These are phyloP conservation scores for Mortierella sp. DNA, from an alignment of 371 early-diverging fungal genomes.

Conservation along the genomic window DNA sequence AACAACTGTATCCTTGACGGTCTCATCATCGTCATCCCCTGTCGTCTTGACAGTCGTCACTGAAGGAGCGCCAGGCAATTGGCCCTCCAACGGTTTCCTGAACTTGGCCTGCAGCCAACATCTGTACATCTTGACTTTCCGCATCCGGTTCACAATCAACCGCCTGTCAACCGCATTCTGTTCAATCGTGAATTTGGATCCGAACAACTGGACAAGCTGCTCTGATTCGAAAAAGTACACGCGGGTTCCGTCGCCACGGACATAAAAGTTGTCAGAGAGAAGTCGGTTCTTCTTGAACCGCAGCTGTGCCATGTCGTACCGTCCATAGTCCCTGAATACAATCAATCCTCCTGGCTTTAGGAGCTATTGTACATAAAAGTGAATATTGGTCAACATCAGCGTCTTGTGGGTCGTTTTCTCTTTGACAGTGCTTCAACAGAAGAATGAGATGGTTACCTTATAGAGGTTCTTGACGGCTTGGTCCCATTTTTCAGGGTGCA, in stretches of 20 bases:
- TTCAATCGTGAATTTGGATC: constrained; percentile 72
- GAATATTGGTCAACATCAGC: too few relatives aligned
- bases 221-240: constrained; percentile 75
- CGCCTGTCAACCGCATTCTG: constrained; percentile 95
- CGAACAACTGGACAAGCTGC: constrained; percentile 69
- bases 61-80: constrained; percentile 36
- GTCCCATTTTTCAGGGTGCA: constrained; percentile 86
- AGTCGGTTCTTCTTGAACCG: constrained; percentile 84
- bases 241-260: constrained; percentile 89
- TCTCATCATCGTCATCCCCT: not conserved
- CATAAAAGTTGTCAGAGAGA: constrained; percentile 86
- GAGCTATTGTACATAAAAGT: constrained; percentile 39
- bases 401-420: too few relatives aligned
- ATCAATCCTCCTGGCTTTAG: constrained; percentile 84
- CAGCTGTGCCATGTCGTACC: constrained; percentile 92
- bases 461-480: constrained; percentile 77
- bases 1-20: not conserved
- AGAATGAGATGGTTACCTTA: constrained; percentile 20
- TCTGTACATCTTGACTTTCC: constrained; percentile 97
- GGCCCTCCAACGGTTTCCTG: constrained; percentile 70
- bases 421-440: too few relatives aligned
- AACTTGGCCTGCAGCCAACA: constrained; percentile 98
- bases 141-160: constrained; percentile 94
- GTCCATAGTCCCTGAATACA: constrained; percentile 91
- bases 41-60: constrained; percentile 20